Evolutionary conservation across 805 yeast species (phyloP).

Genomic region (Suhomyces vadensis): DNA sequence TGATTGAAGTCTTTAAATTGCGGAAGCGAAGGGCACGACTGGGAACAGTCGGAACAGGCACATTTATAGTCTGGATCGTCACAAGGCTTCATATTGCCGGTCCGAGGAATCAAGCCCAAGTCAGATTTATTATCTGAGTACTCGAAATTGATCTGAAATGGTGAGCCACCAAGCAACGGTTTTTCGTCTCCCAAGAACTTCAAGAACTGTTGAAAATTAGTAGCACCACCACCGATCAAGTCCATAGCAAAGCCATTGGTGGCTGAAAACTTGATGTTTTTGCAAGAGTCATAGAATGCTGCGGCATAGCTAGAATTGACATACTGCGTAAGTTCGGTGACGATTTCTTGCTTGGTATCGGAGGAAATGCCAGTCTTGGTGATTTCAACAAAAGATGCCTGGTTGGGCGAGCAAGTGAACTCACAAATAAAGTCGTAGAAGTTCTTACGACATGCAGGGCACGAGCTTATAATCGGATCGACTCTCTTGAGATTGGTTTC

Average conservation of each 20-base stretch:
- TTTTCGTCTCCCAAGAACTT: slow-evolving; percentile 93
- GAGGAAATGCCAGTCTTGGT: slow-evolving; percentile 51
- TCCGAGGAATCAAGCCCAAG: slow-evolving; percentile 22
- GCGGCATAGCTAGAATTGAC: slow-evolving; percentile 62
- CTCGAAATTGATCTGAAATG: slow-evolving; percentile 83
- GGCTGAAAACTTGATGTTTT: slow-evolving; percentile 85
- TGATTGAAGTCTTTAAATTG: slow-evolving; percentile 37
- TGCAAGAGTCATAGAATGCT: slow-evolving; percentile 78
- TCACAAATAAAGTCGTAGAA: slow-evolving; percentile 82
- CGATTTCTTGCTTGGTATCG: slow-evolving; percentile 56
- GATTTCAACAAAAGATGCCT: slow-evolving; percentile 70
- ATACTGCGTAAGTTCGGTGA: slow-evolving; percentile 66
- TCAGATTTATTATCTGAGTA: slow-evolving; percentile 37
- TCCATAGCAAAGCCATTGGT: slow-evolving; percentile 98
- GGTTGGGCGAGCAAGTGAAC: slow-evolving; percentile 88
- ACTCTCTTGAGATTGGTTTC: slow-evolving; percentile 42
- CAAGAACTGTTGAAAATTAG: slow-evolving; percentile 65
- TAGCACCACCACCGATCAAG: slow-evolving; percentile 96
- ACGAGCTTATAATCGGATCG: slow-evolving; percentile 44
- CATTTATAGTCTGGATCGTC: slow-evolving; percentile 68
- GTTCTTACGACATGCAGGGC: slow-evolving; percentile 91
- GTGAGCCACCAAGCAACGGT: slow-evolving; percentile 92
- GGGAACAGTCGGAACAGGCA: slow-evolving; percentile 88
- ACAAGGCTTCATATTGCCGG: slow-evolving; percentile 49
- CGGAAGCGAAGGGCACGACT: slow-evolving; percentile 71